Conservation (phyloP, 352 stramenopile species). For the Phytophthora sojae region DNA sequence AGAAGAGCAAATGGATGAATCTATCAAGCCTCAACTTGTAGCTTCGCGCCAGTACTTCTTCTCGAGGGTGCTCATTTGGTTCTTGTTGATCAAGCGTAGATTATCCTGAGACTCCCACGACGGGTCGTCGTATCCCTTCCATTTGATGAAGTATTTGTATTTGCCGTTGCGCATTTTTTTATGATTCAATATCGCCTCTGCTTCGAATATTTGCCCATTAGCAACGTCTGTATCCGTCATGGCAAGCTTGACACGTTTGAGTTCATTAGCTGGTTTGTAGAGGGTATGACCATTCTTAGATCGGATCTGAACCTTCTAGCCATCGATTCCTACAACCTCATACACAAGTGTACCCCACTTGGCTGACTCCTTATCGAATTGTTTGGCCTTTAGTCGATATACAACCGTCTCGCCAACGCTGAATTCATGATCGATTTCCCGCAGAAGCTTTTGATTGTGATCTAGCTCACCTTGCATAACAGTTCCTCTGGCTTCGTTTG, state of each 20-base stretch:
- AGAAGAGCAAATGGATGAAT: too few species aligned
- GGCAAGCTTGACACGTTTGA: constrained; percentile 20
- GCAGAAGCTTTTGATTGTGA: too few species aligned
- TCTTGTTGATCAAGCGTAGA: neutral
- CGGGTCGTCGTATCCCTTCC: neutral
- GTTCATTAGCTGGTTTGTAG: constrained; percentile 27
- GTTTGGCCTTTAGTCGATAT: neutral
- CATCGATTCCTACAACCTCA: neutral
- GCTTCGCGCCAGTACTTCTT: neutral
- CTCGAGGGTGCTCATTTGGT: neutral
- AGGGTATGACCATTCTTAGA: neutral
- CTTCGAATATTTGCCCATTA: constrained; percentile 16
- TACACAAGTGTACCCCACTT: neutral
- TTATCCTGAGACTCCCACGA: neutral
- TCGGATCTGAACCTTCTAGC: neutral
- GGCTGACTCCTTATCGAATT: neutral
- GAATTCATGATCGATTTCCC: too few species aligned
- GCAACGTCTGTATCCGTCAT: constrained; percentile 12
- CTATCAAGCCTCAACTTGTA: too few species aligned
- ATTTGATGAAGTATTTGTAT: neutral
- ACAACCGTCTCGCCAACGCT: too few species aligned
- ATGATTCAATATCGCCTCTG: constrained; percentile 23
- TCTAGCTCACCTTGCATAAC: neutral
- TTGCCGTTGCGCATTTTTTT: constrained; percentile 6
- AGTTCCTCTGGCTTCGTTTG: neutral